These are phyloP conservation scores for Parachlorella kessleri DNA, from an alignment of 139 green algal species.

Conservation along the genomic window DNA sequence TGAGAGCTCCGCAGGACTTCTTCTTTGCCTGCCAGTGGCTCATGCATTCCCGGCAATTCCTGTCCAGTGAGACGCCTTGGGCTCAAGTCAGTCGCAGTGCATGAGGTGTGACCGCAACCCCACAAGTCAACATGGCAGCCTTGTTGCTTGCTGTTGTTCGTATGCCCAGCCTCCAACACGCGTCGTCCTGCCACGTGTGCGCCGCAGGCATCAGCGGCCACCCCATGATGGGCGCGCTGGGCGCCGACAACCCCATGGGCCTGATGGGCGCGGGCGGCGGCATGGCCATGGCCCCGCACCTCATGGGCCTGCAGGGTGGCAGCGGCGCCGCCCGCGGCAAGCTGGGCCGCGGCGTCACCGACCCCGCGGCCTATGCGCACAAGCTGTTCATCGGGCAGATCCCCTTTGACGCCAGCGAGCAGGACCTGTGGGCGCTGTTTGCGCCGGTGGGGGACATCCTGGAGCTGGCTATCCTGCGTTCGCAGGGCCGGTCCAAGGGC, in stretches of 20 bases:
- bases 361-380: conserved; percentile 35
- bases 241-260: not conserved
- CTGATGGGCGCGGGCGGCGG: not conserved
- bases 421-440: conserved; percentile 74
- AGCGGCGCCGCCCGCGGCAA: conserved; percentile 16
- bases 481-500: conserved; percentile 59
- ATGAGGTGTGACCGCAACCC: not conserved
- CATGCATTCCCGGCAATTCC: too few relatives aligned
- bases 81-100: too few relatives aligned
- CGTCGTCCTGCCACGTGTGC: too few relatives aligned
- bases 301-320: not conserved
- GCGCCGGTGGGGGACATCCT: conserved; percentile 65
- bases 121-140: too few relatives aligned
- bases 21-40: too few relatives aligned
- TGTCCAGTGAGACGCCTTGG: too few relatives aligned
- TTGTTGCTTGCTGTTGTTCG: too few relatives aligned
- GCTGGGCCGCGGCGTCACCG: conserved; percentile 37
- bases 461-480: conserved; percentile 70
- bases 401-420: conserved; percentile 54
- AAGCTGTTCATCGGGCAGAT: conserved; percentile 67
- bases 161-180: too few relatives aligned
- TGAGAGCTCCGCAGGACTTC: too few relatives aligned
- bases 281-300: conserved; percentile 9
- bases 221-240: not conserved
- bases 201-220: too few relatives aligned